Percentiles rank a stretch among this genome's conserved stretches.
Evolutionary conservation across 2,329 filamentous ascomycete species (phyloP).

Genomic region (Colletotrichum liriopes): DNA sequence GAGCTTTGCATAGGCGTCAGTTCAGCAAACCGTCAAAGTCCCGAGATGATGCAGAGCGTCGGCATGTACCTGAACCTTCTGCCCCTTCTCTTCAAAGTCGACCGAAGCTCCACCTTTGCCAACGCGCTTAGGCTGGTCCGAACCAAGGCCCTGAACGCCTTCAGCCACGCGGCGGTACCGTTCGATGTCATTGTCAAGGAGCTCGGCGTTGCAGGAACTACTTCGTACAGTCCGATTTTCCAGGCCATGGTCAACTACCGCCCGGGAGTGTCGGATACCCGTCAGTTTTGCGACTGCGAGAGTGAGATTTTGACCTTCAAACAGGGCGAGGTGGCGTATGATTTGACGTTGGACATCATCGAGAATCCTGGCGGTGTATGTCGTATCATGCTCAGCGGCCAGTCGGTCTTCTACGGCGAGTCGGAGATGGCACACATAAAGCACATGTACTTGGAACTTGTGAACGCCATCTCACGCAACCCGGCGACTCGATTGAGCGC

Average conservation of each 20-base stretch:
- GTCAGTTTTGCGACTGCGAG: not conserved
- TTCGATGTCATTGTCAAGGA: constrained; percentile 64
- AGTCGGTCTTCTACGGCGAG: constrained; percentile 2
- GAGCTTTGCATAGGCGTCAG: constrained; percentile 65
- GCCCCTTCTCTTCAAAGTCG: constrained; percentile 57
- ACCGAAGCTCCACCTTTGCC: not conserved
- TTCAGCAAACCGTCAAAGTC: constrained; percentile 59
- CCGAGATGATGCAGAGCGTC: constrained; percentile 53
- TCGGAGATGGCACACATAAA: not conserved
- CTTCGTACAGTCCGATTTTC: constrained; percentile 62
- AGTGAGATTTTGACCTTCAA: not conserved
- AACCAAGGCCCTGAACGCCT: constrained; percentile 50
- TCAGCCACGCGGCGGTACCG: constrained; percentile 61
- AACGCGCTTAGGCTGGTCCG: not conserved
- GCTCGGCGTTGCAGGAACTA: constrained; percentile 57
- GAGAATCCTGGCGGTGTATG: constrained; percentile 1
- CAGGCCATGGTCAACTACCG: constrained; percentile 59
- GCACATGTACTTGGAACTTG: not conserved
- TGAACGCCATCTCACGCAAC: not conserved
- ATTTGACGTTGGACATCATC: constrained; percentile 11
- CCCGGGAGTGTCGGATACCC: constrained; percentile 40
- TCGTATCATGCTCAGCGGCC: not conserved
- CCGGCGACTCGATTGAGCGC: not conserved
- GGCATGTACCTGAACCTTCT: constrained; percentile 66
- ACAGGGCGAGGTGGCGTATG: constrained; percentile 7